Evolutionary conservation across 108 stramenopile genomes (phyloP), one percentile per base, ranked within the genome.

Genomic region (Pseudonitzschia delicatissima): DNA sequence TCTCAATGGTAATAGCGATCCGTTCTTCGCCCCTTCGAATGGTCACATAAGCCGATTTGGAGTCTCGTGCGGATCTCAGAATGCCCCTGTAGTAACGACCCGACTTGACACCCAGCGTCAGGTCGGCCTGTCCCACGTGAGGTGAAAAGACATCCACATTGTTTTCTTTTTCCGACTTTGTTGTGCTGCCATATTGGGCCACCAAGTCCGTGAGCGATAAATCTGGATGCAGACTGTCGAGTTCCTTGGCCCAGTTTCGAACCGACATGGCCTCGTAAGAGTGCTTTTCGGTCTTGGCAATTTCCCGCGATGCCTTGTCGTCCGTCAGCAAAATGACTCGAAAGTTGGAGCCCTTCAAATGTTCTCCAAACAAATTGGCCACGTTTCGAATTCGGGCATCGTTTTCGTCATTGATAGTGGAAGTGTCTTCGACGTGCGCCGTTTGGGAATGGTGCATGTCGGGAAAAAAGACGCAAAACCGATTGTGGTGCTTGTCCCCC

Each of bases 401-500:
- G 55, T 93, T 93, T 58, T 81, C 85, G 65, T 94, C 90, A 61
- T 92, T 92, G 20, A 47, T 77, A 21, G 15, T 62, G 13, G 36
- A 20, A 51, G 21, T 26, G 21, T 72, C 64, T 21, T 33, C 50
- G 12, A 73, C 63, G 45, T 72, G 64, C 12, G 69, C 72, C 5
- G 89, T 91, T 55, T 84, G 87, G 6, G 76, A 80, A 71, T 93
- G 92, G 76, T 91, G 83, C 64, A 69, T 73, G 72, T 93, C 89
- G 15, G 89, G 74, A 79, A 93, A 89, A 45, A 93, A 90, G 33
- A 93, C 79, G 45, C 79, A 77, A 33, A 72, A 74, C 17, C 69
- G 71, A 57, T 42, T 45, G n/a, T 45, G 58, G 32, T 55, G 53
- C 58, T 32, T 51, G 3, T 72, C 68, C 7, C 71, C 73, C 0